A percentile compares a stretch with the other conserved stretches of the same genome.
phyloP scores from a whole-genome alignment of 1,284 basidiomycete species.

The Ustilago nuda region DNA sequence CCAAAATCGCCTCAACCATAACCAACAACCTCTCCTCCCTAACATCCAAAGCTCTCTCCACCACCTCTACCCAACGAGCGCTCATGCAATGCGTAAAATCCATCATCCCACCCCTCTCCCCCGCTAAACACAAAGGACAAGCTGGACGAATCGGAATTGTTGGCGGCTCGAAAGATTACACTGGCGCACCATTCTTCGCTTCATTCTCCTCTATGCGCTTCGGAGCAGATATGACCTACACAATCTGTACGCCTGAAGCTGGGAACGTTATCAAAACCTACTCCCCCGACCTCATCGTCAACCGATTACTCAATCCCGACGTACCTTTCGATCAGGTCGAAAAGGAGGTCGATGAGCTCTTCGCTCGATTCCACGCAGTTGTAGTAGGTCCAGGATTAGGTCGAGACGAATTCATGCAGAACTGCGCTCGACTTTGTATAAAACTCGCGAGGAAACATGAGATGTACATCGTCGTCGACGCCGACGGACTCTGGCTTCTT shows the following conservation, averaged over 20 bases:
- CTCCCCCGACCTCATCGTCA: conserved; percentile 92
- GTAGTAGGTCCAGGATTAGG: conserved; percentile 85
- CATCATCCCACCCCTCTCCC: conserved; percentile 85
- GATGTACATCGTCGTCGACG: conserved; percentile 92
- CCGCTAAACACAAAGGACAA: conserved; percentile 92
- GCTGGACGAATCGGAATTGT: conserved; percentile 94
- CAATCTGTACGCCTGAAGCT: conserved; percentile 89
- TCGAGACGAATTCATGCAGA: conserved; percentile 88
- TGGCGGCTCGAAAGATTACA: conserved; percentile 92
- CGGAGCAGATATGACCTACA: conserved; percentile 93
- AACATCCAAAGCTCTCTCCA: conserved; percentile 8
- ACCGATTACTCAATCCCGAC: conserved; percentile 78
- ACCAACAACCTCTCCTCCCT: conserved; percentile 21
- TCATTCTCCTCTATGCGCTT: conserved; percentile 56
- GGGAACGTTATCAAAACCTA: conserved; percentile 94
- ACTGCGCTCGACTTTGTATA: conserved; percentile 73
- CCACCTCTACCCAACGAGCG: conserved; percentile 15
- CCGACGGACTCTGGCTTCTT: conserved; percentile 85
- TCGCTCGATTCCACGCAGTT: conserved; percentile 88
- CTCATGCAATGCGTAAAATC: conserved; percentile 73
- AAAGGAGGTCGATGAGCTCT: conserved; percentile 76
- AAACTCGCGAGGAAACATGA: conserved; percentile 73
- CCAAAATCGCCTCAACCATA: conserved; percentile 19
- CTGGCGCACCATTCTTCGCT: conserved; percentile 88
- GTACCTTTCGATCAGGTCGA: conserved; percentile 70